phyloP scores from a whole-genome alignment of 1,284 basidiomycete genomes.

The Macrocybe sp. region DNA sequence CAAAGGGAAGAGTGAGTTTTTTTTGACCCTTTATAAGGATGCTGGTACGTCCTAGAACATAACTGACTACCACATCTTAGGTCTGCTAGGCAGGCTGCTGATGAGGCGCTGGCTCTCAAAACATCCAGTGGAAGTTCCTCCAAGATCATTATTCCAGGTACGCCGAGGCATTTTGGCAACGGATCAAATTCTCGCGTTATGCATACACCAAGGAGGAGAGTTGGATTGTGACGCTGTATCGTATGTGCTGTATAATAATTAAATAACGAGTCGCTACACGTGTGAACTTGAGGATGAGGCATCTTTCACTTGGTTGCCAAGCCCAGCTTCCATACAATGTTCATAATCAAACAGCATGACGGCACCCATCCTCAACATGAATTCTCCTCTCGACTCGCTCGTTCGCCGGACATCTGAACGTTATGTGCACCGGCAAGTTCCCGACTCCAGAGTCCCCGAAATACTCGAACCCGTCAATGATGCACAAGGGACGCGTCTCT shows the following conservation, averaged over 20 bases:
- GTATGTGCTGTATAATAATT: slow-evolving; percentile 1
- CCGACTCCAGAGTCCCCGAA: slow-evolving; percentile 2
- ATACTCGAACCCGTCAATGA: slow-evolving; percentile 4
- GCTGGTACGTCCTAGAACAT: background rate
- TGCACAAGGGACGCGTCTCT: background rate
- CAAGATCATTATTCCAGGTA: slow-evolving; percentile 75
- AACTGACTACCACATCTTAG: slow-evolving; percentile 29
- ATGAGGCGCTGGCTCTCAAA: slow-evolving; percentile 59
- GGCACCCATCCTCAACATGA: slow-evolving; percentile 11
- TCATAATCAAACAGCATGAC: slow-evolving; percentile 1
- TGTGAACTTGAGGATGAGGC: too few relatives aligned
- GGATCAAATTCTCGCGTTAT: slow-evolving; percentile 59
- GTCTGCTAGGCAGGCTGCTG: slow-evolving; percentile 57
- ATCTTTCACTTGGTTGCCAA: too few relatives aligned
- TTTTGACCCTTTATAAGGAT: background rate
- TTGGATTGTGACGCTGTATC: slow-evolving; percentile 31
- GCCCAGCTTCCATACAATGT: too few relatives aligned
- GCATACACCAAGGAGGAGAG: slow-evolving; percentile 59
- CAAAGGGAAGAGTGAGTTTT: slow-evolving; percentile 78
- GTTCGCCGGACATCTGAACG: slow-evolving; percentile 30
- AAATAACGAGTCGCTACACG: background rate
- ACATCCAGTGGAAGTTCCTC: slow-evolving; percentile 53
- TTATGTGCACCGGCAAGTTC: slow-evolving; percentile 4
- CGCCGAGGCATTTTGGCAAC: slow-evolving; percentile 70
- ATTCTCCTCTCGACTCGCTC: slow-evolving; percentile 33